Base-by-base conservation (phyloP, 2,329 filamentous ascomycete species). In the Lecanicillium sp. region DNA sequence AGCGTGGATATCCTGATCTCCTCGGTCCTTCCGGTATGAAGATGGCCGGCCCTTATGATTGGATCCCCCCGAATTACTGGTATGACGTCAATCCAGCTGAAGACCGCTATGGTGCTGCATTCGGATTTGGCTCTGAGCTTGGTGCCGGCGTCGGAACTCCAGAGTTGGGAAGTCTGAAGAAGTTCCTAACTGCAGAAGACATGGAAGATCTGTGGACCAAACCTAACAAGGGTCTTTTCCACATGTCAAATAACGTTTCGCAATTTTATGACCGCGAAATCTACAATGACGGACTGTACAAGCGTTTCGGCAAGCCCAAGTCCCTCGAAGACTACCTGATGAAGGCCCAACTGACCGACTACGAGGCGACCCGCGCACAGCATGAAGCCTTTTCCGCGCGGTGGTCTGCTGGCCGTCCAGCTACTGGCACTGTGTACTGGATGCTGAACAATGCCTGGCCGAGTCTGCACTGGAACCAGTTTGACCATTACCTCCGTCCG, bases 391-490 rank as follows among this genome's bases (percentile, higher is more conserved):
- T 70, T 48, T 60, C 67, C 0, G 59, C 68, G 3, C 58, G 63
- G 1, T 78, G 75, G 66, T 71, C 52, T 43, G 62, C 61, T 1
- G 52, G 58, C 1, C 59, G 70, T 3, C 71, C 74, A 0, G 74
- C 76, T 0, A 80, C 76, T 0, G 78, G 78, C 0, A 35, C 74
- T 34, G 70, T 82, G 13, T 82, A 82, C 57, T 82, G 78, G 78
- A 81, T 82, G 77, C 53, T 81, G 38, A 80, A 79, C 46, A 70
- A 70, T 33, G 78, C 77, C 1, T 82, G 77, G 75, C 78, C 78
- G 0, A 72, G 67, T 39, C 57, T 82, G 19, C 78, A 81, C 49
- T 83, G 78, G 78, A 74, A 75, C 38, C 55, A 80, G 5, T 79
- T 80, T 50, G 78, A 81, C 47, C 75, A 76, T 51, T 80, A 80